These are phyloP conservation scores for Pezicula rhizophila DNA, from an alignment of 2,329 filamentous ascomycete species.

Conservation along the genomic window DNA sequence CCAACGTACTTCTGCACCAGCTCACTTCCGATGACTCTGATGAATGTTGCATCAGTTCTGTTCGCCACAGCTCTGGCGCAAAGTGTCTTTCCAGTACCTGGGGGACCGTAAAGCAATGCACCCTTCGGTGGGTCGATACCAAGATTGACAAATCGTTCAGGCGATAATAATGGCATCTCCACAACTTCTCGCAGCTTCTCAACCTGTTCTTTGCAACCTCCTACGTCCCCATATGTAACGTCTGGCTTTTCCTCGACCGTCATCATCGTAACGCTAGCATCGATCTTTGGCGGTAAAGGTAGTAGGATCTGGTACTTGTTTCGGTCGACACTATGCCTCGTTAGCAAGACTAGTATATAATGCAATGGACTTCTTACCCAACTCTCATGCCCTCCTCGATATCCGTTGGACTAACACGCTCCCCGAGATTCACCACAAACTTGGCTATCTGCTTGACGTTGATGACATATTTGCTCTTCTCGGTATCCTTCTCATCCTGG, in stretches of 20 bases:
- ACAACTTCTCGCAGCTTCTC: conserved; percentile 98
- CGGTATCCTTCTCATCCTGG: conserved; percentile 86
- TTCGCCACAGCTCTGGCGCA: conserved; percentile 97
- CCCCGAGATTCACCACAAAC: conserved; percentile 95
- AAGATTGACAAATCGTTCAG: conserved; percentile 96
- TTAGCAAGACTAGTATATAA: not conserved
- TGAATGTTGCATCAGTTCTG: conserved; percentile 96
- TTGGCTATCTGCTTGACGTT: conserved; percentile 99
- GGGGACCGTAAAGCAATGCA: conserved; percentile 90
- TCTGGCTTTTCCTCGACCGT: conserved; percentile 99
- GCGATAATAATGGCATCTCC: conserved; percentile 94
- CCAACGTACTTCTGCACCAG: conserved; percentile 98
- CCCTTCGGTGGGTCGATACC: conserved; percentile 98
- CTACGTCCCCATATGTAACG: conserved; percentile 97
- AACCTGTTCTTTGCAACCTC: conserved; percentile 98
- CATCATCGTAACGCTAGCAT: conserved; percentile 99
- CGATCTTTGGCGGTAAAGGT: conserved; percentile 94
- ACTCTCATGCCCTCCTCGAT: conserved; percentile 99
- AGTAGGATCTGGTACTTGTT: conserved; percentile 99
- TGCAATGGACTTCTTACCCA: conserved; percentile 45
- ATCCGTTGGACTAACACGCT: conserved; percentile 94
- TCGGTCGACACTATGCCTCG: conserved; percentile 64
- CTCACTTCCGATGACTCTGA: conserved; percentile 95
- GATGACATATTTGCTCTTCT: conserved; percentile 99
- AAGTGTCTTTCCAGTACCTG: conserved; percentile 97